phyloP scores from a whole-genome alignment of 179 eudicot genomes.

The Beta macrorhiza region DNA sequence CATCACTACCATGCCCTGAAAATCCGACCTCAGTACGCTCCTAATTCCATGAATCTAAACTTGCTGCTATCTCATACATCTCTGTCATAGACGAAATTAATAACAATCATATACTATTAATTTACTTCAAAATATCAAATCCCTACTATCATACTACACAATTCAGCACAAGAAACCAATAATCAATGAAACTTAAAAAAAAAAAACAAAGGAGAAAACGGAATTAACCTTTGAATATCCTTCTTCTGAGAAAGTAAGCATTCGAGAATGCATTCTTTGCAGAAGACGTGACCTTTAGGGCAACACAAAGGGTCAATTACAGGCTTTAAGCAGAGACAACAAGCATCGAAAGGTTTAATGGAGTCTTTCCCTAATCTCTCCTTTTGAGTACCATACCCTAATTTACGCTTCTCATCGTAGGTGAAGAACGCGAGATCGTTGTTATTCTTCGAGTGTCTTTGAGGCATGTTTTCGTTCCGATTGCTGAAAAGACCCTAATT shows the following conservation, averaged over 20 bases:
- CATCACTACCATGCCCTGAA: not conserved
- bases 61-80: not conserved
- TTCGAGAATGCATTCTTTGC: slow-evolving; percentile 88
- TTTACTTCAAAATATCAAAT: too few species aligned
- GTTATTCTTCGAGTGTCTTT: slow-evolving; percentile 97
- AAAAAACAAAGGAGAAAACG: not conserved
- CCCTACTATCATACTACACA: too few species aligned
- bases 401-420: slow-evolving; percentile 85
- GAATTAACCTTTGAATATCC: slow-evolving; percentile 68
- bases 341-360: slow-evolving; percentile 85
- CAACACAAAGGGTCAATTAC: slow-evolving; percentile 78
- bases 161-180: not conserved
- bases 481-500: not conserved
- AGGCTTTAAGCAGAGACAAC: slow-evolving; percentile 83
- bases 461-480: slow-evolving; percentile 56
- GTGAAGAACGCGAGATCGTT: slow-evolving; percentile 94
- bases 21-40: not conserved
- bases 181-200: not conserved
- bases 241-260: slow-evolving; percentile 90
- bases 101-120: too few species aligned
- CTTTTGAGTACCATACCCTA: slow-evolving; percentile 91
- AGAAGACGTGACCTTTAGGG: slow-evolving; percentile 84
- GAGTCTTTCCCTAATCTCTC: slow-evolving; percentile 93
- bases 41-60: not conserved
- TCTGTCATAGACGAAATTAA: too few species aligned